Evolutionary conservation across 768 basidiomycete species (phyloP).

Genomic region (Agaricus subrufescens): DNA sequence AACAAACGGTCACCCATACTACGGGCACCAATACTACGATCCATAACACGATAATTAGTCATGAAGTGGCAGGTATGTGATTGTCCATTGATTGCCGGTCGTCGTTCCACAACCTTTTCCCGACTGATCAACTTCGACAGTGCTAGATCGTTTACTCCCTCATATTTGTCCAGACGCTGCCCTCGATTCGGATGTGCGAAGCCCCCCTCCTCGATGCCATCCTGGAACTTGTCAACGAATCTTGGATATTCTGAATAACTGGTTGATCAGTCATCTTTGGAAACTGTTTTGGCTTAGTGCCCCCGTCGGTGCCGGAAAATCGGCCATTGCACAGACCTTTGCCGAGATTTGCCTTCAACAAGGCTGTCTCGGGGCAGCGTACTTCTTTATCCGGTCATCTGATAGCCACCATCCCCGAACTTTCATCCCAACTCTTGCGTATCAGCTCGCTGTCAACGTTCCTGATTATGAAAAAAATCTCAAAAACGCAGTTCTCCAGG

Average conservation of each 20-base stretch:
- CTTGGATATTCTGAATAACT: neutral
- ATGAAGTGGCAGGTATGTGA: too few relatives aligned
- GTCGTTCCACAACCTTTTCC: too few relatives aligned
- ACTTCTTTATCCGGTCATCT: neutral
- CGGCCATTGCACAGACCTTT: conserved; percentile 7
- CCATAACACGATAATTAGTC: too few relatives aligned
- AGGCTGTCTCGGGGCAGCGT: neutral
- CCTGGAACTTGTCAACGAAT: neutral
- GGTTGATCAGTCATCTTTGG: neutral
- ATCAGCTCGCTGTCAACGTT: neutral
- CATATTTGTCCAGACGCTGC: neutral
- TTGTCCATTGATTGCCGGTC: too few relatives aligned
- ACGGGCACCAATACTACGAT: too few relatives aligned
- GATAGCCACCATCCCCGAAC: neutral
- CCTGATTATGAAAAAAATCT: neutral
- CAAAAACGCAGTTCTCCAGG: neutral
- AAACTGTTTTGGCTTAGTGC: conserved; percentile 8
- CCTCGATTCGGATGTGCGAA: neutral
- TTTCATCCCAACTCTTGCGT: conserved; percentile 5
- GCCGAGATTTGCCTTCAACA: neutral
- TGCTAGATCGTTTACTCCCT: neutral
- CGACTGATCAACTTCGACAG: neutral
- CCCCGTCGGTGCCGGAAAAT: conserved; percentile 8
- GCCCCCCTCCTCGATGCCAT: conserved; percentile 2
- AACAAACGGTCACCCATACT: too few relatives aligned